Evolutionary conservation across 306 rosid genomes (phyloP), one percentile per base, ranked within the genome.

Genomic region (Fragaria iinumae): DNA sequence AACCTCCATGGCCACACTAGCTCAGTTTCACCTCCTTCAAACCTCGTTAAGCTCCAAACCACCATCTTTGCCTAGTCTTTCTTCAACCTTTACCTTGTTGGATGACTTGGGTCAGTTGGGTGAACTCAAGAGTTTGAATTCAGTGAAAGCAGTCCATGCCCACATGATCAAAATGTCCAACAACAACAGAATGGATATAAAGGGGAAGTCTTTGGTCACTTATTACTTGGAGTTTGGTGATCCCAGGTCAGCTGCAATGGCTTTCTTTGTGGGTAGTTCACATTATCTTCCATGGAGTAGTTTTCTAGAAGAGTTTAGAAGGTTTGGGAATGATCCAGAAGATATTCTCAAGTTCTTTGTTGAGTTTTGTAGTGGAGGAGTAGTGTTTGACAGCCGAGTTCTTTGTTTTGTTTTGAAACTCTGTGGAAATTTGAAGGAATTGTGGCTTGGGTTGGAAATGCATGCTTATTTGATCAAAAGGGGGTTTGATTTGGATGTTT

Each of bases 391-490:
- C 79, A 74, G 87, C 39, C 78, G 3, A 69, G 81, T 85, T 85
- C 71, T 91, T 76, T 74, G 90, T 71, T 73, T 81, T 43, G 84
- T 81, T 81, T 70, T 91, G 81, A 84, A 87, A 69, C 67, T 89
- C 71, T 89, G 93, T 66, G 73, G 89, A 34, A 32, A 8, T 80
- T 67, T 83, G 53, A 78, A 65, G 86, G 86, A 84, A 34, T 72
- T 80, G 62, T 76, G 83, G 81, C 80, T 81, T 77, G 96, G 91
- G 8, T 57, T 87, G 85, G 87, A 78, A 71, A 80, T 87, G 56
- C 96, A 87, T 84, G 89, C 86, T 80, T 81, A 75, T 71, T 69
- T 87, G 80, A 69, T 89, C 76, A 91, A 91, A 74, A 87, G 76
- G 72, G 93, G 93, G 14, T 77, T 84, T 75, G 85, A 74, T 50